Base-by-base conservation (phyloP, 2,329 filamentous ascomycete species). In the Chaetomiaceae sp. region DNA sequence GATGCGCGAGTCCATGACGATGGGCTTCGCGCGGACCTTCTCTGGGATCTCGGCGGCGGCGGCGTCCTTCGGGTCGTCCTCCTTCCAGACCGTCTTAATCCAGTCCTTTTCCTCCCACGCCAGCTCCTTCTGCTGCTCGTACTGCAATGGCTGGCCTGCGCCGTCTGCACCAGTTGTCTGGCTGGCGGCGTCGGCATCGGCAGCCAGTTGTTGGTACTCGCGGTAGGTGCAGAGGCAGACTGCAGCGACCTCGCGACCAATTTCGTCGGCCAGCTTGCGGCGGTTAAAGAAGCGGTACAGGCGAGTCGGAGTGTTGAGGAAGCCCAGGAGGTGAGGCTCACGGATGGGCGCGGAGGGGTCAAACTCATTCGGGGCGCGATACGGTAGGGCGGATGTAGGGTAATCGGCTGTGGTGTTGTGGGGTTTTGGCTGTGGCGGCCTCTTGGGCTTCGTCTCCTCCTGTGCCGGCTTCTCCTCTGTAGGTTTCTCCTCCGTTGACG, bases 311-410 rank as follows among this genome's bases (percentile, higher is more conserved):
- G 92, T 96, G 73, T 94, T 92, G 58, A 88, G 75, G 75, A 99
- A 95, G 55, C 94, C 94, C 27, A 99, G 85, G 54, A 96, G 80
- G 68, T 97, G 92, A 1, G 92, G 92, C 69, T 95, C 88, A 37
- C 81, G 76, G 55, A 99, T 79, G 13, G 87, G 78, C 21, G 80
- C 75, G 5, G 86, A 84, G 38, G 90, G 90, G 33, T 85, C 81
- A 64, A 99, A 82, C 54, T 85, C 80, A 57, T 75, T 65, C 3
- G 92, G 92, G 38, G 87, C 80, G 40, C 79, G 75, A 27, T 76
- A 66, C 0, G 91, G 85, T 46, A 90, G 76, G 21, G 72, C 65
- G 36, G 87, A 81, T 33, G 80, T 74, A 7, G 81, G 63, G 70
- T 97, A 99, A 69, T 88, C 83, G 55, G 78, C 72, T 2, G 87